A percentile compares a stretch with the other conserved stretches of the same genome.
Evolutionary conservation across 1,139 yeast species (phyloP).

Genomic region (Saccharomyces hybrid): DNA sequence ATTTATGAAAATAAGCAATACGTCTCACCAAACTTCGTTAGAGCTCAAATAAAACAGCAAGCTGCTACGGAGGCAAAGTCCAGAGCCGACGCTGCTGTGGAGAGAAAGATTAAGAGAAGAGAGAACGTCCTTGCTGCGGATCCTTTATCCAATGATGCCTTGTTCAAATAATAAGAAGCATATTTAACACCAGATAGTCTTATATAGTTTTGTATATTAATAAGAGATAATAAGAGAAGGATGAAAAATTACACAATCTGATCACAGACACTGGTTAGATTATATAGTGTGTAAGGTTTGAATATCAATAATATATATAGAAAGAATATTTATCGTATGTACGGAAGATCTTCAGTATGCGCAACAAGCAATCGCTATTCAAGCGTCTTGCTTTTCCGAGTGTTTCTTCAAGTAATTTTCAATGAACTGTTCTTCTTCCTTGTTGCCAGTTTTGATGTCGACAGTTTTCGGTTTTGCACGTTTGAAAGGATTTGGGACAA

Average conservation of each 20-base stretch:
- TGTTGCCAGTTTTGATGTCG: slow-evolving; percentile 64
- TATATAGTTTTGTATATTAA: not conserved
- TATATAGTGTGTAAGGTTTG: not conserved
- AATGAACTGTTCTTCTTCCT: slow-evolving; percentile 85
- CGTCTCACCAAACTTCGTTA: slow-evolving; percentile 89
- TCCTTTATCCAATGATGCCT: slow-evolving; percentile 73
- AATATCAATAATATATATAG: not conserved
- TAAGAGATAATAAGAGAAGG: not conserved
- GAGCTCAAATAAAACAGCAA: slow-evolving; percentile 79
- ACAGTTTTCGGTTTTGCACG: slow-evolving; percentile 53
- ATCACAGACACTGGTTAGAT: not conserved
- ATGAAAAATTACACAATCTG: not conserved
- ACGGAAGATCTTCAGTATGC: slow-evolving; percentile 25
- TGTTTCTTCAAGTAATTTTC: slow-evolving; percentile 35
- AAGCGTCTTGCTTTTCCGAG: not conserved
- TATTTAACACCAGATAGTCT: not conserved
- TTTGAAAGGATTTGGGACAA: slow-evolving; percentile 68
- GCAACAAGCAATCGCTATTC: slow-evolving; percentile 7
- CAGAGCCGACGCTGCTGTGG: slow-evolving; percentile 73
- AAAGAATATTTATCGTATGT: slow-evolving; percentile 3
- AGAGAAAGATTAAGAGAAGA: slow-evolving; percentile 68
- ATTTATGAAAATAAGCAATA: slow-evolving; percentile 94
- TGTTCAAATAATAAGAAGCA: slow-evolving; percentile 48
- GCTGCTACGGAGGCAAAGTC: slow-evolving; percentile 73
- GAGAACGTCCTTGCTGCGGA: slow-evolving; percentile 69